Conservation (phyloP, 495 filamentous ascomycete species). For the Aspergillus mulundensis region DNA sequence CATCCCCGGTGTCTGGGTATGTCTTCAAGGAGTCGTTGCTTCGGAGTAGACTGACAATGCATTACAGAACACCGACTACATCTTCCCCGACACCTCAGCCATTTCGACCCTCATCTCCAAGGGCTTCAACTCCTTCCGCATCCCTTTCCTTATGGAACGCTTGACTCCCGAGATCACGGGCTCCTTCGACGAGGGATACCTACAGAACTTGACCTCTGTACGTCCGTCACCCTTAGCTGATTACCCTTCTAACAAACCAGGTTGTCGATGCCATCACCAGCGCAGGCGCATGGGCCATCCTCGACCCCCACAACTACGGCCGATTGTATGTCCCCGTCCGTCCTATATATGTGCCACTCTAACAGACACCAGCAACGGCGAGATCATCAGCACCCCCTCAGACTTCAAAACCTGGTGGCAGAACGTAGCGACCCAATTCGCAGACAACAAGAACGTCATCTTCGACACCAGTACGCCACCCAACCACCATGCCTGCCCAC, state of each 20-base stretch:
- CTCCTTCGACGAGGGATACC: slow-evolving; percentile 36
- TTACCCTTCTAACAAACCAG: slow-evolving; percentile 23
- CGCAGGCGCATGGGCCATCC: slow-evolving; percentile 59
- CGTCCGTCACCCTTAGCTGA: background rate
- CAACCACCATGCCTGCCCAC: background rate
- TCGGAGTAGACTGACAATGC: background rate
- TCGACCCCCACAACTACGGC: slow-evolving; percentile 72
- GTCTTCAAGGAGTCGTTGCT: background rate
- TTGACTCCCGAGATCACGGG: slow-evolving; percentile 48
- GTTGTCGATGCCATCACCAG: slow-evolving; percentile 58
- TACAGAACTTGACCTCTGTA: slow-evolving; percentile 41
- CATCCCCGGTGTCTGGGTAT: slow-evolving; percentile 43
- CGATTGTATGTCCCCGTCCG: slow-evolving; percentile 31
- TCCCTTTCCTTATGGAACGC: slow-evolving; percentile 70
- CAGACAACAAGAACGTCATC: slow-evolving; percentile 57
- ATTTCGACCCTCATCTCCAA: slow-evolving; percentile 56
- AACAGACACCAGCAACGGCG: slow-evolving; percentile 46
- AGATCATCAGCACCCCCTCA: slow-evolving; percentile 58
- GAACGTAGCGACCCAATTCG: slow-evolving; percentile 58
- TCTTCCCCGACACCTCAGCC: slow-evolving; percentile 52
- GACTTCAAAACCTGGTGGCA: slow-evolving; percentile 62
- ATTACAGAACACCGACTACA: slow-evolving; percentile 49
- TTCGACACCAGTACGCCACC: slow-evolving; percentile 45
- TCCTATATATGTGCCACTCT: background rate
- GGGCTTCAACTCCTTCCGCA: slow-evolving; percentile 68